Evolutionary conservation across 2,329 filamentous ascomycete genomes (phyloP).

Genomic region (Aspergillus ochraceoroseus): DNA sequence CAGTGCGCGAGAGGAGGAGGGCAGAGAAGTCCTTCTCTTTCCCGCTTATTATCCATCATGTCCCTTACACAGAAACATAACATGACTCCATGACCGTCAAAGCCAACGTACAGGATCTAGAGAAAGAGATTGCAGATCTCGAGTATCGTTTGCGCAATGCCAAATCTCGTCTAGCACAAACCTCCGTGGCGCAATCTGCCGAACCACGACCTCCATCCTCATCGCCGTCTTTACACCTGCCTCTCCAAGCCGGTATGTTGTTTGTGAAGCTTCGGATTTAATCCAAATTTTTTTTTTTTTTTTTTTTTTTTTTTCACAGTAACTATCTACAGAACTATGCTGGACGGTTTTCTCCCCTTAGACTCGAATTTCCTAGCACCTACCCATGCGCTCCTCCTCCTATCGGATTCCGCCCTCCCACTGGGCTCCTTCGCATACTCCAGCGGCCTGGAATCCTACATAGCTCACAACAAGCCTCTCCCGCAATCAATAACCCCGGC

Average conservation of each 20-base stretch:
- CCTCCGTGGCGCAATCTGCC: conserved; percentile 4
- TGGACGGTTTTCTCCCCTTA: not conserved
- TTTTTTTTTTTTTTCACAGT: not conserved
- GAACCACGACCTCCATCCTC: not conserved
- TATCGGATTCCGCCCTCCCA: conserved; percentile 60
- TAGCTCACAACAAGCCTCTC: conserved; percentile 52
- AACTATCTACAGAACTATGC: not conserved
- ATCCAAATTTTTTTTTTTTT: not conserved
- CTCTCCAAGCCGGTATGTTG: conserved; percentile 12
- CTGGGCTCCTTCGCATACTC: conserved; percentile 63
- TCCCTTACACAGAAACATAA: not conserved
- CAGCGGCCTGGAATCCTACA: conserved; percentile 60
- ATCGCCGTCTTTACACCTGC: not conserved
- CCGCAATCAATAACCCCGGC: conserved; percentile 30
- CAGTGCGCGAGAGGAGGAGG: not conserved
- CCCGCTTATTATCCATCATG: conserved; percentile 6
- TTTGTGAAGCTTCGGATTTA: not conserved
- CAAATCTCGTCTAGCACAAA: conserved; percentile 38
- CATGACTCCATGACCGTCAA: conserved; percentile 24
- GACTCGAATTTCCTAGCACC: conserved; percentile 16
- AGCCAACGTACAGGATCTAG: conserved; percentile 21
- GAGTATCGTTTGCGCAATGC: conserved; percentile 47
- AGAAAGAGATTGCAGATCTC: conserved; percentile 45
- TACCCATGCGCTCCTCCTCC: conserved; percentile 55
- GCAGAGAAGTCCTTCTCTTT: not conserved